A percentile compares a stretch with the other conserved stretches of the same genome.
Evolutionary conservation across 2,329 filamentous ascomycete species (phyloP).

Genomic region (Sordariomycetes sp.): DNA sequence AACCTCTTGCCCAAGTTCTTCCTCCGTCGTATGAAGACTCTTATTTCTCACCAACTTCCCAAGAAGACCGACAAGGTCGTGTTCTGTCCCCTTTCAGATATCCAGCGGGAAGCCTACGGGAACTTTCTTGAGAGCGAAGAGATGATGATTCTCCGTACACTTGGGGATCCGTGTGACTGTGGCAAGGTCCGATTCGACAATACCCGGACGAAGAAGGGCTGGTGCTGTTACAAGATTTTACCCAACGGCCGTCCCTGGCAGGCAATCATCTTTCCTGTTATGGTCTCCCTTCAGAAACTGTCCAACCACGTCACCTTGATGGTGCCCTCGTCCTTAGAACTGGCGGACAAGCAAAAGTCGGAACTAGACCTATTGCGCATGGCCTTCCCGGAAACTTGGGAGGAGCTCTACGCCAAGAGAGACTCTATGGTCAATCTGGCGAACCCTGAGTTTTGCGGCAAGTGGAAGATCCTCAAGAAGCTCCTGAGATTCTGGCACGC

Average conservation of each 20-base stretch:
- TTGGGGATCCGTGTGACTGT: conserved; percentile 58
- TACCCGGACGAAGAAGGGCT: conserved; percentile 39
- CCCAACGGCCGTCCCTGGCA: conserved; percentile 57
- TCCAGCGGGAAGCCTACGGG: conserved; percentile 72
- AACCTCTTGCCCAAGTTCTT: conserved; percentile 87
- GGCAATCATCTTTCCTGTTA: conserved; percentile 70
- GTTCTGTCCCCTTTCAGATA: conserved; percentile 79
- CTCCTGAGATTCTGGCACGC: conserved; percentile 81
- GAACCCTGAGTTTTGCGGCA: conserved; percentile 86
- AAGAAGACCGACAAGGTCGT: conserved; percentile 92
- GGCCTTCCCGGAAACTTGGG: conserved; percentile 65
- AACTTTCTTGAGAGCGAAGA: conserved; percentile 60
- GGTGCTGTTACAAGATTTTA: conserved; percentile 58
- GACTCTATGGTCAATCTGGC: conserved; percentile 72
- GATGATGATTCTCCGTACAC: conserved; percentile 53
- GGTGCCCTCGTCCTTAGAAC: conserved; percentile 53
- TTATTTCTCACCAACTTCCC: conserved; percentile 85
- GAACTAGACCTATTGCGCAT: conserved; percentile 62
- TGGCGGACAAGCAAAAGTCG: conserved; percentile 60
- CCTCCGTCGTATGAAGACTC: conserved; percentile 77
- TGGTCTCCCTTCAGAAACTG: conserved; percentile 72
- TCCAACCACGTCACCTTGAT: conserved; percentile 87
- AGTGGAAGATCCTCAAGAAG: conserved; percentile 86
- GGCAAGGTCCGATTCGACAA: conserved; percentile 32
- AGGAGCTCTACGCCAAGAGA: conserved; percentile 56